Percentiles rank a stretch among this genome's conserved stretches.
These are phyloP conservation scores for Coccomyxa sp. DNA, from an alignment of 139 green algal genomes.

Conservation along the genomic window DNA sequence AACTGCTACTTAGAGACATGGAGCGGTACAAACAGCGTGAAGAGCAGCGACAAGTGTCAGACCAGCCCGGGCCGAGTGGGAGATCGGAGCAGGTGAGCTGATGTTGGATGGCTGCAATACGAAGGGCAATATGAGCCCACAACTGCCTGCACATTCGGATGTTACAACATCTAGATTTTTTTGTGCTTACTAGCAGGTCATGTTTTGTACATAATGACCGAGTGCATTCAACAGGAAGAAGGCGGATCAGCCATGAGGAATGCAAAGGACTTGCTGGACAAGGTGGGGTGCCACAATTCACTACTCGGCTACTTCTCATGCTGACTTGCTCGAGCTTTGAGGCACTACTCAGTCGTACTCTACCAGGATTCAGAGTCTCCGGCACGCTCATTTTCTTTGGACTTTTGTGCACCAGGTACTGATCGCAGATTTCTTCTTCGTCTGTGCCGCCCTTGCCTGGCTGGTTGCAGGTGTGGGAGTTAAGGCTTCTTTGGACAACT, in stretches of 20 bases:
- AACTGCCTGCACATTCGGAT: no score
- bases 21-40: slow-evolving; percentile 28
- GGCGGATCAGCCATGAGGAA: slow-evolving; percentile 1
- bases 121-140: no score
- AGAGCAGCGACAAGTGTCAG: neutral
- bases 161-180: no score
- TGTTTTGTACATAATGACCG: no score
- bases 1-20: slow-evolving; percentile 49
- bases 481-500: slow-evolving; percentile 24
- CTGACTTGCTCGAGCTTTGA: no score
- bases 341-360: no score
- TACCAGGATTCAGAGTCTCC: no score
- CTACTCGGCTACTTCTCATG: no score
- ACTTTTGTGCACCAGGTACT: slow-evolving; percentile 45
- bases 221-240: slow-evolving; percentile 14
- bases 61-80: neutral
- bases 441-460: slow-evolving; percentile 66
- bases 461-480: slow-evolving; percentile 54
- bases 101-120: no score
- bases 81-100: neutral
- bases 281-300: slow-evolving; percentile 3
- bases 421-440: slow-evolving; percentile 89
- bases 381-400: no score
- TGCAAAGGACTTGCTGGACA: slow-evolving; percentile 45
- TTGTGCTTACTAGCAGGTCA: no score